A percentile compares a stretch with the other conserved stretches of the same genome.
These are phyloP conservation scores for Yarrowia porcina DNA, from an alignment of 805 yeast genomes.

Conservation along the genomic window DNA sequence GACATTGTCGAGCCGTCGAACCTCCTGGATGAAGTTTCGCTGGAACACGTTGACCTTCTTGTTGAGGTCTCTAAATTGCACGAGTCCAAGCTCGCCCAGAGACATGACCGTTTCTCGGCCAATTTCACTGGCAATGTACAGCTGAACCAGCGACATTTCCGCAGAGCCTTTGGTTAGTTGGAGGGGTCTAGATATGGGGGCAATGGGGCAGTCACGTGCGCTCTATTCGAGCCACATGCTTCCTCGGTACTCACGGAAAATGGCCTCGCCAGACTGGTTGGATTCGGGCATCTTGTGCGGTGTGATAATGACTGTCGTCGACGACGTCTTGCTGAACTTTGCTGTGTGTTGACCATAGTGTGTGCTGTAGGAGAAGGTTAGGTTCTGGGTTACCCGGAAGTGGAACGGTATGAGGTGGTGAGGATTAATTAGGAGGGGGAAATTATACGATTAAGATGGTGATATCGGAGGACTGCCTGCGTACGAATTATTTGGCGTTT, in stretches of 20 bases:
- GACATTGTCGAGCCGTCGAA: constrained; percentile 77
- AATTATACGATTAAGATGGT: neutral
- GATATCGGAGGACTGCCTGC: too few relatives aligned
- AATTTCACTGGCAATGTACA: constrained; percentile 86
- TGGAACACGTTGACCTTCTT: constrained; percentile 78
- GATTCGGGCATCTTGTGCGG: constrained; percentile 21
- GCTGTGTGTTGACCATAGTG: constrained; percentile 8
- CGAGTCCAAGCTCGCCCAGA: constrained; percentile 78
- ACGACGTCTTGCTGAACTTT: constrained; percentile 17
- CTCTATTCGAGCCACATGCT: neutral
- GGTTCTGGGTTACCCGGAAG: constrained; percentile 1
- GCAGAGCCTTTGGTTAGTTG: constrained; percentile 68
- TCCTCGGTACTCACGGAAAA: constrained; percentile 37
- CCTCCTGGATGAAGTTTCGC: constrained; percentile 84
- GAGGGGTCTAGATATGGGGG: too few relatives aligned
- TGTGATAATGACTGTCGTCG: constrained; percentile 7
- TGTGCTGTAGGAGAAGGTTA: neutral
- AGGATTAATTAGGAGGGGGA: too few relatives aligned
- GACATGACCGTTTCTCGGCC: constrained; percentile 82
- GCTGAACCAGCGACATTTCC: constrained; percentile 91
- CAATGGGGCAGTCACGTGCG: neutral
- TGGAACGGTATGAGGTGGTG: neutral
- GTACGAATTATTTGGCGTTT: too few relatives aligned
- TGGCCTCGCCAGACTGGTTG: constrained; percentile 35
- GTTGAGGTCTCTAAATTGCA: constrained; percentile 89